Base-by-base conservation (phyloP, 768 basidiomycete genomes). In the Russula olivacea region DNA sequence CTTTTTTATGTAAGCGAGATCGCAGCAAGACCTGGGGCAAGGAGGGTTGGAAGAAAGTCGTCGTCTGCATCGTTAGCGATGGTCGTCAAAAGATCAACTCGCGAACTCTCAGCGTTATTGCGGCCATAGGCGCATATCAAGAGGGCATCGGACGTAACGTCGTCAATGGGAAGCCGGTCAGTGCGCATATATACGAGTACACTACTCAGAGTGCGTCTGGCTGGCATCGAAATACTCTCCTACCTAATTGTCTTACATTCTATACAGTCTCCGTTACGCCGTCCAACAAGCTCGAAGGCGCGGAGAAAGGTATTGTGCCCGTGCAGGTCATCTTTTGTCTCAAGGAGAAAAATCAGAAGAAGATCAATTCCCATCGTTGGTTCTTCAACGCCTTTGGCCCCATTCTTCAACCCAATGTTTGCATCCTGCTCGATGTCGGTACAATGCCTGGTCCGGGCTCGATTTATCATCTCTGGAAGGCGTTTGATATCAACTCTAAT, bases 41-140 rank as follows among this genome's bases (percentile, higher is more conserved):
- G 72, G 94, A 97, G 0, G 93, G 93, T 1, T 98, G 96, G 96
- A 95, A 98, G 80, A 98, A 97, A 80, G 91, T 96, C 38, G 94
- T 95, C 9, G 88, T 96, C 11, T 93, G 91, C 70, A 86, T 95
- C 68, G 93, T 96, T 9, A 89, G 88, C 47, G 92, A 95, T 73
- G 93, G 92, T 0, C 81, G 93, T 34, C 71, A 76, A 66, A 93
- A 93, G 81, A 89, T 96, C 74, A 92, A 93, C 71, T 81, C 87
- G 48, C 76, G 91, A 64, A 91, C 89, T 17, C 73, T 93, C 69
- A 88, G 85, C 66, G 91, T 94, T 38, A 83, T 99, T 62, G 96
- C 95, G 14, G 85, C 93, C 4, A 88, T 98, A 84, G 96, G 96
- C 8, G 87, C 84, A 25, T 98, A 98, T 72, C 96, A 98, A 76